Conservation (phyloP, 345 rosid genomes). For the Eucalyptus sp. region DNA sequence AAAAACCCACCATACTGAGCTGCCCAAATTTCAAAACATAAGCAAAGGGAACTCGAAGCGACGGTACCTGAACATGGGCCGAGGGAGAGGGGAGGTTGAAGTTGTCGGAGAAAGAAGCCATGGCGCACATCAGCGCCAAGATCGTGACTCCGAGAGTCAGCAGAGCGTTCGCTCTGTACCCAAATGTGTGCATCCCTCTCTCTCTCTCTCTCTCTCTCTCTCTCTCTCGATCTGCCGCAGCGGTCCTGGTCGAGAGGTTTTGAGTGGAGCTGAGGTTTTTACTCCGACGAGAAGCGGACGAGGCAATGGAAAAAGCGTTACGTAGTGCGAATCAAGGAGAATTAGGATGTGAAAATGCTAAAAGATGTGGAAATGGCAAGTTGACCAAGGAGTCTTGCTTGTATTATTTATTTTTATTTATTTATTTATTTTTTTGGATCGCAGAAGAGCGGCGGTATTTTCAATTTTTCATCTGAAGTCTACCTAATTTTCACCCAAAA, state of each 20-base stretch:
- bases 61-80: constrained; percentile 65
- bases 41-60: background rate
- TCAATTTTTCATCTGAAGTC: background rate
- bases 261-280: background rate
- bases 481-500: background rate
- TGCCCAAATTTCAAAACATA: background rate
- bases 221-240: background rate
- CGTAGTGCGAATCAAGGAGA: background rate
- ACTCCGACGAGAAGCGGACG: background rate
- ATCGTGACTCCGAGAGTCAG: constrained; percentile 71
- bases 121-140: constrained; percentile 74
- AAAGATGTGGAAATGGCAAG: background rate
- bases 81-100: constrained; percentile 70
- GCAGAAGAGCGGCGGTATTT: background rate
- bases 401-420: background rate
- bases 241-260: background rate
- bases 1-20: background rate
- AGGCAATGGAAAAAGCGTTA: background rate
- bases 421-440: background rate
- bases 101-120: constrained; percentile 75
- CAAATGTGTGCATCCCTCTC: constrained; percentile 58
- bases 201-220: background rate
- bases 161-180: constrained; percentile 81
- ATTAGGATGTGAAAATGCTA: background rate
- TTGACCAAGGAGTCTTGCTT: background rate